Evolutionary conservation across 2,329 filamentous ascomycete species (phyloP), one percentile per base, ranked within the genome.

Genomic region (Alternaria ethzedia): DNA sequence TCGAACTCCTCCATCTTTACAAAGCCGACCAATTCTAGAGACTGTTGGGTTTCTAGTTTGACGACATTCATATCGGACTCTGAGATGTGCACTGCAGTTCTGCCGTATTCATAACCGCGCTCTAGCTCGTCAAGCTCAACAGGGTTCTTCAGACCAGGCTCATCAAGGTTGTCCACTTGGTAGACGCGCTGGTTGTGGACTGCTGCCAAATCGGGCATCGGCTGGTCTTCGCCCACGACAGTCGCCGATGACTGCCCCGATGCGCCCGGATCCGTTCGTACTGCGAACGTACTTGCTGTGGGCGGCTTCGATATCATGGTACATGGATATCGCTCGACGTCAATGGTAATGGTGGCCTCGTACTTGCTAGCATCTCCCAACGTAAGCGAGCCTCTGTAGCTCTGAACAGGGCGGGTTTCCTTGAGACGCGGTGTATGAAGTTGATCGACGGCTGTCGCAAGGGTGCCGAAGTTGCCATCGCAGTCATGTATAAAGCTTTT

Each of bases 81-180:
- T 68, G 89, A 92, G 70, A 99, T 97, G 69, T 91, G 90, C 2
- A 99, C 95, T 3, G 92, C 93, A 0, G 95, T 97, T 60, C 94
- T 88, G 49, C 96, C 96, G 77, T 99, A 99, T 74, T 93, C 90
- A 74, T 95, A 99, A 0, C 96, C 96, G 78, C 94, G 97, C n/a
- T 93, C 93, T 41, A 99, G 85, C 15, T 93, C 88, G 13, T 97
- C 94, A 61, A 89, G 89, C 26, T 91, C 88, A 25, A 99, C 89
- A 57, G 97, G 93, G 57, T 86, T 86, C 81, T 95, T 97, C 12
- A 92, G 91, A 15, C 92, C 93, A 0, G 91, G 89, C 0, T 89
- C 89, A 43, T 87, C 83, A 6, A 90, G 86, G 65, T 97, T 92
- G 41, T 90, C 87, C 63, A 98, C 87, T 72, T 91, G 90, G 80